These are phyloP conservation scores for Backusella macrospora DNA, from an alignment of 192 early-diverging fungal genomes.

Conservation along the genomic window DNA sequence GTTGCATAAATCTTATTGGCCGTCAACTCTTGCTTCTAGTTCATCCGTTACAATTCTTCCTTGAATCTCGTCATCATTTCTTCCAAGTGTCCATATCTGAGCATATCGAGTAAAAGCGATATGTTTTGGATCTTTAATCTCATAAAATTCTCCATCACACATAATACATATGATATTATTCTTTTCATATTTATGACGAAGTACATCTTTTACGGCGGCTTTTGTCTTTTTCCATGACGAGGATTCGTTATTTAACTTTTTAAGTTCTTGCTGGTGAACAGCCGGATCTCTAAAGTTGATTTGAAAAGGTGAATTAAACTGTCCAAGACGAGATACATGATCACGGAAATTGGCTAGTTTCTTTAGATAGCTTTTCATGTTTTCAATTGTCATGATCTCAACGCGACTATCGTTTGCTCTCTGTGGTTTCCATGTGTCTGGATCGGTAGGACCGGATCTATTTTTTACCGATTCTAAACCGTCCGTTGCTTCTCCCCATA, in stretches of 20 bases:
- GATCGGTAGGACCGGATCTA: conserved; percentile 56
- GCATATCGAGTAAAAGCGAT: conserved; percentile 67
- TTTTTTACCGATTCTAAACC: conserved; percentile 46
- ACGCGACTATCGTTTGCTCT: conserved; percentile 67
- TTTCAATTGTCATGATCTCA: conserved; percentile 66
- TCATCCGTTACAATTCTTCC: conserved; percentile 36
- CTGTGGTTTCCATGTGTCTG: conserved; percentile 65
- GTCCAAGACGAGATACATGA: conserved; percentile 65
- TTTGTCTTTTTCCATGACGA: conserved; percentile 15
- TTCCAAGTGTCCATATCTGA: conserved; percentile 67
- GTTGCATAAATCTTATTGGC: neutral
- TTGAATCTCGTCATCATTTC: conserved; percentile 19
- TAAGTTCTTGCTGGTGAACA: conserved; percentile 11
- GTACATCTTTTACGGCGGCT: conserved; percentile 27
- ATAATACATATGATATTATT: conserved; percentile 64
- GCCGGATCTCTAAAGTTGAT: conserved; percentile 54
- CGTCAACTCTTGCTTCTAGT: neutral
- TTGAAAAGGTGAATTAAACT: conserved; percentile 59
- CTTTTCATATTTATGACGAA: conserved; percentile 23
- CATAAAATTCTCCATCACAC: conserved; percentile 83
- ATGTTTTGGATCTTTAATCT: conserved; percentile 59
- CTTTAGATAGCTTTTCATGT: conserved; percentile 66
- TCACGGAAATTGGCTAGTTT: conserved; percentile 52
- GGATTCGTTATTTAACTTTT: conserved; percentile 26
- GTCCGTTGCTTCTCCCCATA: conserved; percentile 61